A percentile compares a stretch with the other conserved stretches of the same genome.
Evolutionary conservation across 331 rosid genomes (phyloP).

Genomic region (Arachis monticola): DNA sequence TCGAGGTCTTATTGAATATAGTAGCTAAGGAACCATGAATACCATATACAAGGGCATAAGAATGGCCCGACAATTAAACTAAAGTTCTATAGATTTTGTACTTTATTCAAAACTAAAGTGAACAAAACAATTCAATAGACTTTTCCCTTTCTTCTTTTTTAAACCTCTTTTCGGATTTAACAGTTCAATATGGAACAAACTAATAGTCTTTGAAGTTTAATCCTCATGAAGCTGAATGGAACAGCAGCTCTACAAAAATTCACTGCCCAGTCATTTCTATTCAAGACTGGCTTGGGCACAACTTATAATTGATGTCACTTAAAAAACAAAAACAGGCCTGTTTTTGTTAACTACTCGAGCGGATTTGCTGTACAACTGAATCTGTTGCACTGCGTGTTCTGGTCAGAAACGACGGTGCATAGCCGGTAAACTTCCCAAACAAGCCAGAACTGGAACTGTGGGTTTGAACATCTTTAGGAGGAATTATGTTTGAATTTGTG

Average conservation of each 20-base stretch:
- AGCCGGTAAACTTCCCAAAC: constrained; percentile 57
- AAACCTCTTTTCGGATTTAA: constrained; percentile 28
- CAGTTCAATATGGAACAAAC: constrained; percentile 22
- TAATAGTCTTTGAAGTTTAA: constrained; percentile 21
- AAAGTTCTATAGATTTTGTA: not conserved
- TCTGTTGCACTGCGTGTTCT: constrained; percentile 79
- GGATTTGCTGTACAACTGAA: constrained; percentile 59
- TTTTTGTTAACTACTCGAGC: constrained; percentile 46
- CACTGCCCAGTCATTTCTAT: constrained; percentile 51
- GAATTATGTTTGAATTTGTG: constrained; percentile 31
- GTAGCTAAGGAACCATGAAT: not conserved
- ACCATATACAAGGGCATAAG: not conserved
- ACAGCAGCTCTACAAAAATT: constrained; percentile 73
- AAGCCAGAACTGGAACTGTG: constrained; percentile 61
- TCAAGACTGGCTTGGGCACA: constrained; percentile 47
- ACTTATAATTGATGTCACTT: constrained; percentile 32
- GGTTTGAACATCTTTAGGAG: constrained; percentile 35
- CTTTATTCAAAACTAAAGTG: constrained; percentile 15
- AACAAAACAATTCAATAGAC: constrained; percentile 13
- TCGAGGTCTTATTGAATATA: not conserved
- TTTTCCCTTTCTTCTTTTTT: not conserved
- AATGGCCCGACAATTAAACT: not conserved
- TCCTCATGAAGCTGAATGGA: constrained; percentile 37
- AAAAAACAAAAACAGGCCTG: constrained; percentile 33
- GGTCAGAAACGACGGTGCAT: constrained; percentile 52